Evolutionary conservation across 2,329 filamentous ascomycete genomes (phyloP), one percentile per base, ranked within the genome.

Genomic region (Fusarium cicatricum): DNA sequence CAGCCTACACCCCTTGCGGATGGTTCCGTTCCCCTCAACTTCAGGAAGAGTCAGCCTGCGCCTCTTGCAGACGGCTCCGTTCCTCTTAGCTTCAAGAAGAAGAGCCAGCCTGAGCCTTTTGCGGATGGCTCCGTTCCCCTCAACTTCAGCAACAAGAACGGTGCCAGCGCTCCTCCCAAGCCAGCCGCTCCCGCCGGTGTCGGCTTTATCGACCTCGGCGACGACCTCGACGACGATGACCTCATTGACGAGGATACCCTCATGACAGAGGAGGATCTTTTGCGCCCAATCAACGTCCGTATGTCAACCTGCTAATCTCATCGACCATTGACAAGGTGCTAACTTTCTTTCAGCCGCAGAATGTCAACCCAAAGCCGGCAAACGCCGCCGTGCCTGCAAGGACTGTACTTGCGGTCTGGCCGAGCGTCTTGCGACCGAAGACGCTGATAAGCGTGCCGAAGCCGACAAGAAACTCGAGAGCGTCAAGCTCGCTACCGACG

Each of bases 331-430:
- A 32, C 36, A 32, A 41, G 16, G 42, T 39, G 65, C 54, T 64
- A 31, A 64, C 39, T 34, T 31, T 21, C 15, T 32, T 10, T 12
- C 60, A 85, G 93, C 95, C 46, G 85, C 89, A 21, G 91, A 96
- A 72, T 99, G 95, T 75, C 86, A 88, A 55, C 93, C 94, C 41
- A 91, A 95, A 77, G 83, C 88, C 38, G 92, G 91, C 54, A 96
- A 96, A 80, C 88, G 94, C 66, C 89, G 94, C 50, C 88, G 93
- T 59, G 92, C 95, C 53, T 99, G 95, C 82, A 98, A 99, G 78
- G 95, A 99, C 80, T 99, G 95, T 80, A 94, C 91, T 9, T 99
- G 95, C 72, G 95, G 95, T 44, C 86, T 99, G 21, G 92, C 93
- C 19, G 86, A 95, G 73, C 87, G 89, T 58, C 77, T 98, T 44